A percentile compares a stretch with the other conserved stretches of the same genome.
These are phyloP conservation scores for Beauveria varroae DNA, from an alignment of 2,329 filamentous ascomycete species.

Conservation along the genomic window DNA sequence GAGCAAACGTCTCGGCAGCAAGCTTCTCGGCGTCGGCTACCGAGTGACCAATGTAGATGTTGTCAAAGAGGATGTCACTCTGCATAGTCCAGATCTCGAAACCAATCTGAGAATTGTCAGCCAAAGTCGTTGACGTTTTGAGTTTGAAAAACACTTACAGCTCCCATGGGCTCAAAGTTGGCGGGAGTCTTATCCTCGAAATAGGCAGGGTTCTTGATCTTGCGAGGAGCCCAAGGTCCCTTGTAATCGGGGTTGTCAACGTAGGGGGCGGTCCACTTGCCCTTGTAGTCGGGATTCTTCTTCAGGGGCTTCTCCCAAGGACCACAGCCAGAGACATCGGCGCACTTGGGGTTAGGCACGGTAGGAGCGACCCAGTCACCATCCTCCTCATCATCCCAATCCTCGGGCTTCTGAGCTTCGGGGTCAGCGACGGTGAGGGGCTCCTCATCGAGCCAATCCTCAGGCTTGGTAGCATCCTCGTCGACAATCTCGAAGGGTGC, in stretches of 20 bases:
- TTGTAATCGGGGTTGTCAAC: conserved; percentile 99
- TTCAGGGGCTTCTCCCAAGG: conserved; percentile 87
- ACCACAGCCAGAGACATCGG: conserved; percentile 87
- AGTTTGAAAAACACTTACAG: conserved; percentile 56
- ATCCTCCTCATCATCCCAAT: conserved; percentile 99
- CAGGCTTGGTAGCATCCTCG: conserved; percentile 82
- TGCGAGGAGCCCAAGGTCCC: conserved; percentile 86
- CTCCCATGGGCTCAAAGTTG: conserved; percentile 97
- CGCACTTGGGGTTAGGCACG: conserved; percentile 92
- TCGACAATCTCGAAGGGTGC: conserved; percentile 95
- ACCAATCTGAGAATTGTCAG: conserved; percentile 58
- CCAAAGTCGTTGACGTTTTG: not conserved
- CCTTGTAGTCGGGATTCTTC: conserved; percentile 96
- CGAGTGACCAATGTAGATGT: conserved; percentile 99
- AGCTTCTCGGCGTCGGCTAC: conserved; percentile 85
- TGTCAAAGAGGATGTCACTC: conserved; percentile 97
- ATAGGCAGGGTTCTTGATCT: conserved; percentile 95
- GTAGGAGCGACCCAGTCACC: conserved; percentile 92
- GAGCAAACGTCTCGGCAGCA: conserved; percentile 78
- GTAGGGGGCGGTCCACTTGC: conserved; percentile 89
- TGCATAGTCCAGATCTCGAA: conserved; percentile 99
- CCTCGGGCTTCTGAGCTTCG: conserved; percentile 93
- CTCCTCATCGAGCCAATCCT: conserved; percentile 94
- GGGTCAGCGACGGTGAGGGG: conserved; percentile 78
- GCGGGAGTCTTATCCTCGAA: conserved; percentile 95